Base-by-base conservation (phyloP, 176 grass and related monocot species). In the Alloteropsis semialata region DNA sequence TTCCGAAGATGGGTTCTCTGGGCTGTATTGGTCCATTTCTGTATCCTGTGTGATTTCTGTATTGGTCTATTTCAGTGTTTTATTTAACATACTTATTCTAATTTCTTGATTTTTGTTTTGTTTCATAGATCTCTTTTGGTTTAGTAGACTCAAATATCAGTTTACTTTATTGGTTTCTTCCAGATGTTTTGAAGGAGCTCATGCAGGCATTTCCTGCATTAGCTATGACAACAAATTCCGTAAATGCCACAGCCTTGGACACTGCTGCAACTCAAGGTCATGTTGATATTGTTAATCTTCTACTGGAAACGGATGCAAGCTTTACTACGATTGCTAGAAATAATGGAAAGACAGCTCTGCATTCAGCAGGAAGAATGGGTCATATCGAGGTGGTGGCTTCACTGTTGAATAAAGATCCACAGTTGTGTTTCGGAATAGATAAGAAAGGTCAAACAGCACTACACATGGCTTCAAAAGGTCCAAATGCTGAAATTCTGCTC, bases 301-400 rank as follows among this genome's bases (percentile, higher is more conserved):
- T 98, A 55, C 90, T 98, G 78, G 90, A 95, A 93, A 91, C 90
- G 8, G 95, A 93, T 82, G 88, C 84, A 12, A 98, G 86, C 82
- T 92, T 98, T 36, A 87, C 95, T 6, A 92, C 61, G 65, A 98
- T 98, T 46, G 90, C 92, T 2, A 94, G 72, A 84, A 98, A 95
- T 27, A 98, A 98, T 57, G 90, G 95, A 18, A 98, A 98, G 62
- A 95, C 95, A 4, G 88, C 77, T 72, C 74, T 98, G 17, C 95
- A 98, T 85, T 98, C 92, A 12, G 92, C 95, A 75, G 92, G 92
- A 64, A 98, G 92, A 92, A 93, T 86, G 88, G 95, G 92, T 16
- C 90, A 91, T 77, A 81, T 98, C 42, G 90, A 91, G 38, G 90
- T 93, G 69, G 90, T 98, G 57, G 95, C 88, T 74, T 90, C 90